Percentiles rank a stretch among this genome's conserved stretches.
Evolutionary conservation across 306 rosid genomes (phyloP).

Genomic region (Morella rubra): DNA sequence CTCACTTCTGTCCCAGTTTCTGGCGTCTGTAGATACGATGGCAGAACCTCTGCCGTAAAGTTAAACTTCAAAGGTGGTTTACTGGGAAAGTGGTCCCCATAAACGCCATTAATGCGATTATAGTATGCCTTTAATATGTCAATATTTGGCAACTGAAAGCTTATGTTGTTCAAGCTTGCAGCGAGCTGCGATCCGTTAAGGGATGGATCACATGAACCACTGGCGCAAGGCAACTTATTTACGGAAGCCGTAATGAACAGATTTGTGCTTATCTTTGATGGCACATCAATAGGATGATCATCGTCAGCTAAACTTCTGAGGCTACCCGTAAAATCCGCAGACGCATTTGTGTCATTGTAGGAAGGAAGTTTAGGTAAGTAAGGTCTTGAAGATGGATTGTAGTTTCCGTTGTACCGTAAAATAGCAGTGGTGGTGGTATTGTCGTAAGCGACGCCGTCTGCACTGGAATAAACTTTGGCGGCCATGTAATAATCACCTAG

Average conservation of each 20-base stretch:
- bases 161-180: conserved; percentile 61
- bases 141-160: conserved; percentile 33
- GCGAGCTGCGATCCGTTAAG: conserved; percentile 31
- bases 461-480: conserved; percentile 40
- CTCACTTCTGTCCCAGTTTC: conserved; percentile 39
- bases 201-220: conserved; percentile 26
- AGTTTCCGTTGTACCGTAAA: conserved; percentile 30
- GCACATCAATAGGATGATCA: conserved; percentile 43
- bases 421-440: conserved; percentile 51
- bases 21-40: conserved; percentile 24
- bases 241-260: conserved; percentile 40
- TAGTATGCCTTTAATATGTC: conserved; percentile 49
- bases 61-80: conserved; percentile 37
- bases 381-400: conserved; percentile 24
- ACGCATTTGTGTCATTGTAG: conserved; percentile 40
- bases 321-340: conserved; percentile 27
- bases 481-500: conserved; percentile 55
- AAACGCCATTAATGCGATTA: conserved; percentile 40
- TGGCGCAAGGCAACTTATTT: conserved; percentile 40
- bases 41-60: conserved; percentile 39
- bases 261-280: conserved; percentile 25
- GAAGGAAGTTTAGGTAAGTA: conserved; percentile 46
- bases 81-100: conserved; percentile 29
- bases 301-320: conserved; percentile 39
- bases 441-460: conserved; percentile 5